A percentile compares a stretch with the other conserved stretches of the same genome.
Evolutionary conservation across 163 green algal species (phyloP).

Genomic region (Scenedesmus sp.): DNA sequence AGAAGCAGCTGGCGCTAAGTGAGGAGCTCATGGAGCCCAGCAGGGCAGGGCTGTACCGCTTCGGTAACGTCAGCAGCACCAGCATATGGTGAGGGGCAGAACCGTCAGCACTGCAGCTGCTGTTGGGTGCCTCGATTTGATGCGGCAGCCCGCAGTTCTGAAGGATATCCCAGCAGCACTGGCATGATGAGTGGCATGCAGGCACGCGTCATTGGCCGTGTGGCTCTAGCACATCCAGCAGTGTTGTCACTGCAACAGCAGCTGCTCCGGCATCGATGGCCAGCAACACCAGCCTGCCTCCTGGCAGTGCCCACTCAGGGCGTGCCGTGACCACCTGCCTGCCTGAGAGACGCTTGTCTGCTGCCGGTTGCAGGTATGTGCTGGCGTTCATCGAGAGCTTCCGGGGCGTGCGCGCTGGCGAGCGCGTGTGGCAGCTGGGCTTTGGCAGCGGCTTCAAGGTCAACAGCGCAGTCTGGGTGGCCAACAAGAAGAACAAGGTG

Average conservation of each 20-base stretch:
- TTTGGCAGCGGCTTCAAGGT: slow-evolving; percentile 96
- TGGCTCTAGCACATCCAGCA: slow-evolving; percentile 62
- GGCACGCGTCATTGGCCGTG: slow-evolving; percentile 42
- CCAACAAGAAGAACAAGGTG: slow-evolving; percentile 52
- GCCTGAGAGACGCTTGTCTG: not conserved
- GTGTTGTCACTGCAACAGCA: slow-evolving; percentile 67
- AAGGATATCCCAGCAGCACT: too few relatives aligned
- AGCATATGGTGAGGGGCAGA: slow-evolving; percentile 89
- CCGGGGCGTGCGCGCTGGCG: slow-evolving; percentile 42
- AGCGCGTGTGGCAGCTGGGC: slow-evolving; percentile 92
- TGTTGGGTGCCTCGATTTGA: not conserved
- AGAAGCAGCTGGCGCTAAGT: slow-evolving; percentile 89
- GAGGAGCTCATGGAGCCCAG: slow-evolving; percentile 74
- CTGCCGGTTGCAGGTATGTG: slow-evolving; percentile 75
- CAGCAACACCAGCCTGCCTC: not conserved
- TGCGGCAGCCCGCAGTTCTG: too few relatives aligned
- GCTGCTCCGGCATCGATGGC: slow-evolving; percentile 74
- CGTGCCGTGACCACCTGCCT: not conserved
- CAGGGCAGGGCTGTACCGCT: slow-evolving; percentile 87
- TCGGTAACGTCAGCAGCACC: slow-evolving; percentile 94
- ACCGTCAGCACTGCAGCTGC: not conserved
- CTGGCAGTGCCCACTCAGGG: not conserved
- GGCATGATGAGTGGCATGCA: too few relatives aligned
- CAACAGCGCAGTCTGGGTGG: slow-evolving; percentile 91
- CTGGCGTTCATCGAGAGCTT: slow-evolving; percentile 88